These are phyloP conservation scores for Skeletonema potamos DNA, from an alignment of 108 stramenopile species.

Conservation along the genomic window DNA sequence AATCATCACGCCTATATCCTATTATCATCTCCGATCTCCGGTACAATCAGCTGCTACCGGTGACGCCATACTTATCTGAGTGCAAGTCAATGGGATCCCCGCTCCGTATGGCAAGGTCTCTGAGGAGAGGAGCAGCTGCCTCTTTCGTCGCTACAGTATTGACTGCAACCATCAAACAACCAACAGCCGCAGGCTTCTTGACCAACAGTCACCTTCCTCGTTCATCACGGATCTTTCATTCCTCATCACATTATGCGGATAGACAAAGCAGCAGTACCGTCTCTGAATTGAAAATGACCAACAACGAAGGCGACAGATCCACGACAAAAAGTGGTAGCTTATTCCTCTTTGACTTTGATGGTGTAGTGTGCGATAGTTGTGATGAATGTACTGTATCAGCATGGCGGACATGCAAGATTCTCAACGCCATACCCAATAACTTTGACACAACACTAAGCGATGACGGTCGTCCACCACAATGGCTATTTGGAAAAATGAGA, in stretches of 20 bases:
- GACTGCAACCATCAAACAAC: not conserved
- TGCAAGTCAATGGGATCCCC: not conserved
- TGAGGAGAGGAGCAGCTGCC: not conserved
- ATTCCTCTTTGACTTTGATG: conserved; percentile 36
- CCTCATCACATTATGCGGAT: not conserved
- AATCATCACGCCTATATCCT: no score
- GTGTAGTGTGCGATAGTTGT: conserved; percentile 42
- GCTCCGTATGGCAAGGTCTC: not conserved
- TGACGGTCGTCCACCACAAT: conserved; percentile 39
- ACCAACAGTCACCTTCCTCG: not conserved
- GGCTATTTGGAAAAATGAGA: conserved; percentile 47
- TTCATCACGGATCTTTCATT: not conserved
- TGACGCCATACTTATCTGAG: no score
- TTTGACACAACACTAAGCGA: not conserved
- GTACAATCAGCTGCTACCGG: no score
- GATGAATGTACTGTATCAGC: conserved; percentile 46
- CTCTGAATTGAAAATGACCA: not conserved
- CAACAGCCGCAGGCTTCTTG: not conserved
- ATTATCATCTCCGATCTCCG: no score
- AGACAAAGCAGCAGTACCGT: not conserved
- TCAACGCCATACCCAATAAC: conserved; percentile 21
- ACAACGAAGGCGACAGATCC: no score
- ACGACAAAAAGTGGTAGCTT: conserved; percentile 1
- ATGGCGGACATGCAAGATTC: conserved; percentile 25
- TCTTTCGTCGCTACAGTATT: not conserved